phyloP scores from a whole-genome alignment of 169 alveolate species.

The Plasmodium coatneyi region DNA sequence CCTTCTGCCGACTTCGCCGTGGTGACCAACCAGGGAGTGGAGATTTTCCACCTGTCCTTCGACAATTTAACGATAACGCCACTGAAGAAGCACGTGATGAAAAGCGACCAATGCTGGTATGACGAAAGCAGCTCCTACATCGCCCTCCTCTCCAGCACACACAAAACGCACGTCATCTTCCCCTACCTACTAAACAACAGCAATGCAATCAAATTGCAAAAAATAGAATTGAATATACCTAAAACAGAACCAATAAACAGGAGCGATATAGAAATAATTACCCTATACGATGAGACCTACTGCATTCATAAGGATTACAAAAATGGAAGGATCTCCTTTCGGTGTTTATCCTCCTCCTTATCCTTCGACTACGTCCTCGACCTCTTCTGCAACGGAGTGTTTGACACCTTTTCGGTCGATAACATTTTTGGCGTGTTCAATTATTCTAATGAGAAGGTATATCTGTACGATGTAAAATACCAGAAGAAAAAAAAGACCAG shows the following conservation, averaged over 20 bases:
- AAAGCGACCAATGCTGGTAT: slow-evolving; percentile 38
- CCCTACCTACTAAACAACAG: slow-evolving; percentile 61
- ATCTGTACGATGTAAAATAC: slow-evolving; percentile 39
- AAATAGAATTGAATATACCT: slow-evolving; percentile 29
- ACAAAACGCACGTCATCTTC: slow-evolving; percentile 26
- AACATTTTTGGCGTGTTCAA: slow-evolving; percentile 49
- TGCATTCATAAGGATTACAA: slow-evolving; percentile 64
- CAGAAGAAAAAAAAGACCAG: background rate
- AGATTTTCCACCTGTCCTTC: slow-evolving; percentile 48
- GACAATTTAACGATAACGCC: slow-evolving; percentile 46
- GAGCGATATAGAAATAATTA: slow-evolving; percentile 51
- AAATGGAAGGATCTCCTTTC: slow-evolving; percentile 67
- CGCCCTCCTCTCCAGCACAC: slow-evolving; percentile 29
- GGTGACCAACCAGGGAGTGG: slow-evolving; percentile 25
- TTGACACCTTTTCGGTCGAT: slow-evolving; percentile 10
- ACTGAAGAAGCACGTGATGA: slow-evolving; percentile 40
- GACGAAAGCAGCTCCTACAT: slow-evolving; percentile 61
- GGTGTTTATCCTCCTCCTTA: slow-evolving; percentile 55
- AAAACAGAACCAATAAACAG: slow-evolving; percentile 21
- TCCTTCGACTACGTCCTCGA: slow-evolving; percentile 69
- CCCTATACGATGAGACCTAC: slow-evolving; percentile 48
- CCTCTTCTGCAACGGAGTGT: slow-evolving; percentile 30
- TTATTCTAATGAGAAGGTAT: slow-evolving; percentile 38
- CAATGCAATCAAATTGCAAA: slow-evolving; percentile 45
- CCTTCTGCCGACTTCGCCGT: slow-evolving; percentile 42